Percentiles rank a stretch among this genome's conserved stretches.
These are phyloP conservation scores for Ophiocordyceps australis DNA, from an alignment of 2,329 filamentous ascomycete species.

Conservation along the genomic window DNA sequence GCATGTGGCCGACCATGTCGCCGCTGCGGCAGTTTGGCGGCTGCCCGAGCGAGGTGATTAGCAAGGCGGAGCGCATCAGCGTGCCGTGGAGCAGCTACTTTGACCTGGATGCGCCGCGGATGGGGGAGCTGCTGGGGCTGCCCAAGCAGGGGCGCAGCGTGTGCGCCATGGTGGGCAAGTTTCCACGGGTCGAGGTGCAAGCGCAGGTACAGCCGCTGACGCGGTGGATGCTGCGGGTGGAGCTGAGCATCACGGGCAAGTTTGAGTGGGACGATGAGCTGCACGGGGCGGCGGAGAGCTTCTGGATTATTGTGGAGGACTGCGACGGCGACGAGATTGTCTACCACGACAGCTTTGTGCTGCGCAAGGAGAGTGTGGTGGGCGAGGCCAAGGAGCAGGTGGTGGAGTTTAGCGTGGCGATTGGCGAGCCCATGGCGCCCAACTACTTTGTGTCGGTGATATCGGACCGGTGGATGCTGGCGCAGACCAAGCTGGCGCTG, in stretches of 20 bases:
- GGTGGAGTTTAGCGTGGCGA: constrained; percentile 89
- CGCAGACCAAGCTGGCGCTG: constrained; percentile 81
- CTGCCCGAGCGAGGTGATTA: constrained; percentile 70
- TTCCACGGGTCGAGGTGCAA: constrained; percentile 81
- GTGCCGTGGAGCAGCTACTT: constrained; percentile 91
- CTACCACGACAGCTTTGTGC: constrained; percentile 84
- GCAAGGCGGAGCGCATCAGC: constrained; percentile 88
- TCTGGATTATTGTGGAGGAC: constrained; percentile 96
- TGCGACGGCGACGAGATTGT: constrained; percentile 93
- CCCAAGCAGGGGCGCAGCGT: constrained; percentile 76
- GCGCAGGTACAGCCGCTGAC: constrained; percentile 92
- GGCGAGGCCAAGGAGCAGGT: constrained; percentile 83
- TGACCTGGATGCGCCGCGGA: constrained; percentile 85
- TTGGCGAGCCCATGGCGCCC: constrained; percentile 93
- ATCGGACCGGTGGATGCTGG: constrained; percentile 97
- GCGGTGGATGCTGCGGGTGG: constrained; percentile 76
- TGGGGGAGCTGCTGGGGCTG: constrained; percentile 86
- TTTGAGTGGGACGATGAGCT: constrained; percentile 90
- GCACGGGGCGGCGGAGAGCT: constrained; percentile 77
- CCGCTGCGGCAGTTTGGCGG: constrained; percentile 77
- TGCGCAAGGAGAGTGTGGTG: constrained; percentile 75
- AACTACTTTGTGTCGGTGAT: constrained; percentile 96
- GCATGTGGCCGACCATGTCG: constrained; percentile 99
- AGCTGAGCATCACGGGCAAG: constrained; percentile 80
- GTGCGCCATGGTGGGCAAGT: constrained; percentile 75